Percentiles rank a stretch among this genome's conserved stretches.
These are phyloP conservation scores for Lipomyces oligophaga DNA, from an alignment of 805 yeast species.

Conservation along the genomic window DNA sequence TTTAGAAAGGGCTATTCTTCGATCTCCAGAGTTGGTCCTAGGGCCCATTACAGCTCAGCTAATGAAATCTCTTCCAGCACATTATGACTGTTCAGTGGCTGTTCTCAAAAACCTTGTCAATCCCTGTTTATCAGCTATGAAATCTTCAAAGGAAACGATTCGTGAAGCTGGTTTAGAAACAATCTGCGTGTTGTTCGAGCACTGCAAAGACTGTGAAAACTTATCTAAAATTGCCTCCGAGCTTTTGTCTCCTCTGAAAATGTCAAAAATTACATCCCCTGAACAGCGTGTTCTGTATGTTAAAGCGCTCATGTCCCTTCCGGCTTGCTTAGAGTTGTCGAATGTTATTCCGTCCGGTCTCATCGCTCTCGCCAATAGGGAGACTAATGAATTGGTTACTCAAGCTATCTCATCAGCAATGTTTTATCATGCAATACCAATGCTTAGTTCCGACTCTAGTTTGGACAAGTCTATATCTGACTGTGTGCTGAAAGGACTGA, in stretches of 20 bases:
- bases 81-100: constrained; percentile 44
- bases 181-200: constrained; percentile 35
- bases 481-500: constrained; percentile 54
- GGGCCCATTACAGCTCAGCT: constrained; percentile 52
- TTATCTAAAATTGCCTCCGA: constrained; percentile 47
- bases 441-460: constrained; percentile 31
- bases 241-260: constrained; percentile 53
- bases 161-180: constrained; percentile 48
- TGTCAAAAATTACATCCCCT: constrained; percentile 51
- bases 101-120: constrained; percentile 47
- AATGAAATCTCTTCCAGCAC: constrained; percentile 37
- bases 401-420: constrained; percentile 48
- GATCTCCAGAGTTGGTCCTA: constrained; percentile 73
- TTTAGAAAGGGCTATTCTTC: constrained; percentile 67
- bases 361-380: constrained; percentile 58
- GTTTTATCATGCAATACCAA: constrained; percentile 43
- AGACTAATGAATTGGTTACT: constrained; percentile 67
- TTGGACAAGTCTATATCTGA: constrained; percentile 33
- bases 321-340: constrained; percentile 36
- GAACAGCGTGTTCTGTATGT: constrained; percentile 63
- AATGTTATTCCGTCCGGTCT: constrained; percentile 44
- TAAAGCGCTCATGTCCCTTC: constrained; percentile 41
- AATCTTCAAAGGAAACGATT: constrained; percentile 67
- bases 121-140: constrained; percentile 54
- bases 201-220: constrained; percentile 33